phyloP scores from a whole-genome alignment of 2,329 filamentous ascomycete species.

The Anthostomella pinea region DNA sequence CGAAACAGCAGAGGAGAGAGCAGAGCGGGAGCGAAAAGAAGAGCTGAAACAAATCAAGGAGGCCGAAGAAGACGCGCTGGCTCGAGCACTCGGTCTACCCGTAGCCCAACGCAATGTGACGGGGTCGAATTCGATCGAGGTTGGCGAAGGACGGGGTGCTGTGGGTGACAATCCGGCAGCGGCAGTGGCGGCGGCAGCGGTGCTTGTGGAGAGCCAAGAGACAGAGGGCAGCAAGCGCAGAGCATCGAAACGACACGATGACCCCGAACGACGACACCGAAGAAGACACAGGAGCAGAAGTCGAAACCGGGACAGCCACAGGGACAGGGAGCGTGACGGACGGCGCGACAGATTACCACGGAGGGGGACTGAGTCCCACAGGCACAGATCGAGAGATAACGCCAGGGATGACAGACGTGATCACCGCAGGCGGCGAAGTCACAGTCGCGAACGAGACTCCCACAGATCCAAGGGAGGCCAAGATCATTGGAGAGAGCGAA shows the following conservation, averaged over 20 bases:
- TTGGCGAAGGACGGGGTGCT: conserved; percentile 38
- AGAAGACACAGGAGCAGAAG: conserved; percentile 34
- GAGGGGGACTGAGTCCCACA: conserved; percentile 20
- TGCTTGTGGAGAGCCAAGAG: conserved; percentile 17
- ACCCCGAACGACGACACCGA: conserved; percentile 33
- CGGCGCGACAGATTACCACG: conserved; percentile 28
- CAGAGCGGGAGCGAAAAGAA: conserved; percentile 63
- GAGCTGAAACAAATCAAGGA: conserved; percentile 79
- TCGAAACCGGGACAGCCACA: conserved; percentile 23
- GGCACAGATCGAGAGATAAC: conserved; percentile 38
- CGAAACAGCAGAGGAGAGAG: conserved; percentile 58
- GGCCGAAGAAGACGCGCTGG: conserved; percentile 88
- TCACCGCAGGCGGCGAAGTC: conserved; percentile 32
- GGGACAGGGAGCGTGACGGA: conserved; percentile 17
- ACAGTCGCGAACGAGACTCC: conserved; percentile 20
- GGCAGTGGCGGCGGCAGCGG: conserved; percentile 4
- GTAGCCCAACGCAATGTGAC: conserved; percentile 58
- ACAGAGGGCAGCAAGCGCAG: conserved; percentile 19
- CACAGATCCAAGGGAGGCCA: conserved; percentile 13
- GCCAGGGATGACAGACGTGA: conserved; percentile 43
- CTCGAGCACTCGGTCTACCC: conserved; percentile 76
- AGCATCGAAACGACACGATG: conserved; percentile 25
- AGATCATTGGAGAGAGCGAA: conserved; percentile 19
- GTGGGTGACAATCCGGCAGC: conserved; percentile 14
- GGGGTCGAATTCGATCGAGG: conserved; percentile 67